These are phyloP conservation scores for Saturnispora sanitii DNA, from an alignment of 805 yeast species.

Conservation along the genomic window DNA sequence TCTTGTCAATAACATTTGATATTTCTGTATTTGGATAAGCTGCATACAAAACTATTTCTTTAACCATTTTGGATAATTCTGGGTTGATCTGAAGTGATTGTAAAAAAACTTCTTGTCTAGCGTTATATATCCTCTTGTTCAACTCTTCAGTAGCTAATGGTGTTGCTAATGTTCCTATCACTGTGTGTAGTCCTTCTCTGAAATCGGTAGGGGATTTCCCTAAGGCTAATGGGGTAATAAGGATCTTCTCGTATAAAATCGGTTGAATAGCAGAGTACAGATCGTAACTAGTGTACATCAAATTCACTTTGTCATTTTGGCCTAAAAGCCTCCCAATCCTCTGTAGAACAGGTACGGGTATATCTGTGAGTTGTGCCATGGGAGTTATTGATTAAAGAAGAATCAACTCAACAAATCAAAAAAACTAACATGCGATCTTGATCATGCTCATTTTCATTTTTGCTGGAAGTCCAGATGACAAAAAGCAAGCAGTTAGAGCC, in stretches of 20 bases:
- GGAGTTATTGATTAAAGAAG: background rate
- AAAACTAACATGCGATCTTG: too few relatives aligned
- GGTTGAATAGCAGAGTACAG: conserved; percentile 25
- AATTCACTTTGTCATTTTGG: conserved; percentile 30
- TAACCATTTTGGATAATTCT: conserved; percentile 26
- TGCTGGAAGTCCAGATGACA: too few relatives aligned
- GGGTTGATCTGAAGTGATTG: conserved; percentile 30
- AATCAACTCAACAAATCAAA: conserved; percentile 4
- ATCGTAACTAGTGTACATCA: conserved; percentile 26
- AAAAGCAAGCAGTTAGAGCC: too few relatives aligned
- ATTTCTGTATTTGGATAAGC: conserved; percentile 13
- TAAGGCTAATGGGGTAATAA: conserved; percentile 28
- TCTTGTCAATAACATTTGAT: background rate
- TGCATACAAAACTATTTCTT: conserved; percentile 28
- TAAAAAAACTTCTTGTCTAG: conserved; percentile 33
- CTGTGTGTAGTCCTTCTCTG: conserved; percentile 29
- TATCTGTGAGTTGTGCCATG: conserved; percentile 7
- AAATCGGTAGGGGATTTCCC: conserved; percentile 24
- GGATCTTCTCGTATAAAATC: conserved; percentile 30
- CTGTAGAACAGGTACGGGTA: conserved; percentile 18
- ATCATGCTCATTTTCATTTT: background rate
- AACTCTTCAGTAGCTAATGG: conserved; percentile 27
- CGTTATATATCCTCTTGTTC: conserved; percentile 28
- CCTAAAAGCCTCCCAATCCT: conserved; percentile 26
- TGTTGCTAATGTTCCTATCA: conserved; percentile 30